Evolutionary conservation across 208 protist genomes (phyloP), one percentile per base, ranked within the genome.

Genomic region (Leishmania gerbilli): DNA sequence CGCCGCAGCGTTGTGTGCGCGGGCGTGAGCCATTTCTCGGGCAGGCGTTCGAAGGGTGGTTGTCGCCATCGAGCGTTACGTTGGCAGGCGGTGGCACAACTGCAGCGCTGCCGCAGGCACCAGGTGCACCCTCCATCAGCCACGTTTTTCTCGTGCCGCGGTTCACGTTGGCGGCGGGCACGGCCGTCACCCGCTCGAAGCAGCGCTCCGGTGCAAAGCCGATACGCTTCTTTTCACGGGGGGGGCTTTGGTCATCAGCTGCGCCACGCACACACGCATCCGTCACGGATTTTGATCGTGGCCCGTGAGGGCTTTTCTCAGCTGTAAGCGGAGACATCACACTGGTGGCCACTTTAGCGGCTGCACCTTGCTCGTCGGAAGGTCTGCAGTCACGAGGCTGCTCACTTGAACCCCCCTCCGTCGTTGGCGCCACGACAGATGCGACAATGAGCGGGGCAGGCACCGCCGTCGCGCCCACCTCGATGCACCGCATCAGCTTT

Each of bases 91-190:
- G 24, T 37, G 40, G 42, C 34, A n/a, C 40, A 27, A 17, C 67
- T 37, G 71, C 71, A 60, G 71, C 11, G 24, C 15, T n/a, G 31
- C 15, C 27, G n/a, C 21, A 19, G 49, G 49, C 31, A 21, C n/a
- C 37, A 31, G 72, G 13, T 31, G 21, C 1, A 21, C 40, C 40
- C 45, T 49, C 69, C 27, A 2, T 11, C 45, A 27, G 69, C 11
- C n/a, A 45, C 27, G 11, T 34, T 34, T 74, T 6, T 51, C 69
- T 74, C 47, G 13, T 74, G 9, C 56, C 37, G 40, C 84, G 76
- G 47, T 88, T 88, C 21, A 62, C 34, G 67, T 88, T 88, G 34
- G 77, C n/a, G 37, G 84, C 84, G 15, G 84, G 49, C 45, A 88
- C 84, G 1, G 71, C 34, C 27, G 74, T 81, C 9, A 88, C 72